Evolutionary conservation across 805 yeast species (phyloP), one percentile per base, ranked within the genome.

Genomic region (Kurtzmaniella cleridarum): DNA sequence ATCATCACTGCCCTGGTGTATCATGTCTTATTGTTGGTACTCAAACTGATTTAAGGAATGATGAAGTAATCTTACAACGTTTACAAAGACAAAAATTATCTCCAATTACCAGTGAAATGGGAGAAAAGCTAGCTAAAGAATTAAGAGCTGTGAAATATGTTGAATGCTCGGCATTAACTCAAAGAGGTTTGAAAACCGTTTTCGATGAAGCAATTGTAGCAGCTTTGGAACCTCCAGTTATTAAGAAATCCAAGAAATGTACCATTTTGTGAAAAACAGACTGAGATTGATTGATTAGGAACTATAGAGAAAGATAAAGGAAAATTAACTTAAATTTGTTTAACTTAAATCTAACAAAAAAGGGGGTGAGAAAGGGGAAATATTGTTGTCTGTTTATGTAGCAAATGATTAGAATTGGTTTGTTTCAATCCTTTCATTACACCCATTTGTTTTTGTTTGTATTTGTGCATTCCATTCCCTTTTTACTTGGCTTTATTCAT

Each of bases 171-270:
- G 98, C 98, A 8, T 75, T 93, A 57, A 93, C 97, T 37, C 98
- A 91, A 67, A 81, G 89, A 60, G 98, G 98, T 11, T 76, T 93
- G 62, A 93, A 91, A 69, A 89, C 95, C 50, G 96, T 91, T n/a
- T 91, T 91, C 66, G 98, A 93, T 60, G 97, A 89, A 67, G 98
- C 98, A 18, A 93, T 93, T 43, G 97, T 93, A 36, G 97, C 98
- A 37, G 97, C 98, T 20, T 75, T 93, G 47, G 98, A 91, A 61
- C 98, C 98, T 35, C 97, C 98, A 20, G 93, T 84, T 47, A 80
- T 85, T 53, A 84, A 78, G 55, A 81, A 79, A 57, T 72, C 75
- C 46, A 83, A 86, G 73, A 88, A 85, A 70, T 90, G 98, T 73
- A 75, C 84, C 48, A 83, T 90, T 55, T 79, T 90, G 64, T 88